These are phyloP conservation scores for Geosmithia flava DNA, from an alignment of 2,329 filamentous ascomycete genomes.

Conservation along the genomic window DNA sequence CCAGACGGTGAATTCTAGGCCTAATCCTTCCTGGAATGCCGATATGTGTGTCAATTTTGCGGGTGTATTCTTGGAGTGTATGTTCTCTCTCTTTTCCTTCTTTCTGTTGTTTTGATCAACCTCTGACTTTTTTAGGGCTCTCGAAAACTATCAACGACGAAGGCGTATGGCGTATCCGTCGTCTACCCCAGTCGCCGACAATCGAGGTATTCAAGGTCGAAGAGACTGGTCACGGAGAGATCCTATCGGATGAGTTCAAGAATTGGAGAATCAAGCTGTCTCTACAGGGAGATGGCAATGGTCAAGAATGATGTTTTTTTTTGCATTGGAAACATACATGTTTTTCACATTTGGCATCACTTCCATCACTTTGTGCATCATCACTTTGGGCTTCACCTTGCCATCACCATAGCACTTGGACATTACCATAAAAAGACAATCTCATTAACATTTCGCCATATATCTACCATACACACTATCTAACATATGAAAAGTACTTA, in stretches of 20 bases:
- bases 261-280: conserved; percentile 55
- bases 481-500: background rate
- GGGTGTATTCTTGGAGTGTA: conserved; percentile 64
- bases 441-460: background rate
- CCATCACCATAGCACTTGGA: background rate
- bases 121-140: conserved; percentile 36
- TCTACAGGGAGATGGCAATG: conserved; percentile 9
- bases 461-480: background rate
- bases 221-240: conserved; percentile 62
- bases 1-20: conserved; percentile 53
- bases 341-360: no score
- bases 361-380: background rate
- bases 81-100: conserved; percentile 16
- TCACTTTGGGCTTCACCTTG: no score
- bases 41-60: conserved; percentile 92
- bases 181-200: conserved; percentile 44
- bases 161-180: conserved; percentile 71
- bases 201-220: conserved; percentile 68
- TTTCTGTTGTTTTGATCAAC: no score
- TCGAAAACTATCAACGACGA: conserved; percentile 51
- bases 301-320: no score
- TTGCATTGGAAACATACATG: no score
- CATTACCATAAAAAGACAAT: no score
- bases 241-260: conserved; percentile 67
- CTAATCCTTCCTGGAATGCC: conserved; percentile 70